Conservation (phyloP, 2,329 filamentous ascomycete genomes). For the Lachnellula hyalina region DNA sequence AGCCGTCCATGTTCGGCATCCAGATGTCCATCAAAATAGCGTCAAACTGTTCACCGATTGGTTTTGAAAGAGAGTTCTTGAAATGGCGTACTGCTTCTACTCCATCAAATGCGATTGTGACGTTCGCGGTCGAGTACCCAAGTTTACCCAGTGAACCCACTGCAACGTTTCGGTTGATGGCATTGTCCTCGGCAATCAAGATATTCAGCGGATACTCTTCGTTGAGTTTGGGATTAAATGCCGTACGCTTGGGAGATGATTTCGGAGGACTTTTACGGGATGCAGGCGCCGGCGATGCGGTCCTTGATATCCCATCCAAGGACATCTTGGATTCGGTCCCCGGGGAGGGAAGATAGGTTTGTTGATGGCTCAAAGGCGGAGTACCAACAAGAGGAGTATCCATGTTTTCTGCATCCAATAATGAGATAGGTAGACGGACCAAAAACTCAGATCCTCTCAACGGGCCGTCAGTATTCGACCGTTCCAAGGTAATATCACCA, state of each 20-base stretch:
- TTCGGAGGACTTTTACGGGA: neutral
- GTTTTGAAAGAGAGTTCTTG: constrained; percentile 36
- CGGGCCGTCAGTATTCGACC: constrained; percentile 56
- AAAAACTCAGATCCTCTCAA: constrained; percentile 63
- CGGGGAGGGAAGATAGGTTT: constrained; percentile 1
- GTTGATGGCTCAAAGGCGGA: constrained; percentile 13
- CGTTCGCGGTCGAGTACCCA: constrained; percentile 49
- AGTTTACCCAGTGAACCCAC: constrained; percentile 62
- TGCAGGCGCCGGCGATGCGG: neutral
- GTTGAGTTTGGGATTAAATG: constrained; percentile 52
- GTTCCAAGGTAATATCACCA: constrained; percentile 60
- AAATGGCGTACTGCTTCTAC: constrained; percentile 61
- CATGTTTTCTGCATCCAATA: constrained; percentile 11
- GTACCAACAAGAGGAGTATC: constrained; percentile 21
- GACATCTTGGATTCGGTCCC: constrained; percentile 2
- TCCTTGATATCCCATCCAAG: neutral
- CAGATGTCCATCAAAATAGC: constrained; percentile 70
- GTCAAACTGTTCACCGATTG: constrained; percentile 42
- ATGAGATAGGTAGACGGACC: constrained; percentile 51
- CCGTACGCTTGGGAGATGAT: constrained; percentile 8
- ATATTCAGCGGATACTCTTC: constrained; percentile 59
- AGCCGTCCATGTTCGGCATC: constrained; percentile 70
- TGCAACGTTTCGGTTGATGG: constrained; percentile 63
- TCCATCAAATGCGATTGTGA: constrained; percentile 63
- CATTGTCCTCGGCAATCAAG: constrained; percentile 68